These are phyloP conservation scores for Linnemannia elongata DNA, from an alignment of 192 early-diverging fungal genomes.

Conservation along the genomic window DNA sequence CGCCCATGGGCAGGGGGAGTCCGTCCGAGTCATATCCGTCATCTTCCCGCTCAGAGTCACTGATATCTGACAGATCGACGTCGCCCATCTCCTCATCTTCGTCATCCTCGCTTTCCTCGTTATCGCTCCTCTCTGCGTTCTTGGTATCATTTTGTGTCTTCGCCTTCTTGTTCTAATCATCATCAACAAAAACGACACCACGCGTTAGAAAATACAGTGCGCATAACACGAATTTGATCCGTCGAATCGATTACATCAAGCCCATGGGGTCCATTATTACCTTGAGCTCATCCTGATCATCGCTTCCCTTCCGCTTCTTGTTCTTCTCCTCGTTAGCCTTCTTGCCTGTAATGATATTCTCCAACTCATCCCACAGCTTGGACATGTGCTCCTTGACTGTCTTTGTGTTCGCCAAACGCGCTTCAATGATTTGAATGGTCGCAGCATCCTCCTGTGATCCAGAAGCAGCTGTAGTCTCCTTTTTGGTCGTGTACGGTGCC, in stretches of 20 bases:
- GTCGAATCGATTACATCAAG: neutral
- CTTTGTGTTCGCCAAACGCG: conserved; percentile 43
- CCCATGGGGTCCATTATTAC: conserved; percentile 14
- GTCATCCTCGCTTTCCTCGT: conserved; percentile 27
- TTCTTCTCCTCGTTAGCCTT: conserved; percentile 25
- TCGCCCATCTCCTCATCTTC: conserved; percentile 33
- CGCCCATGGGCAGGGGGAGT: conserved; percentile 33
- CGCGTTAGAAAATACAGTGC: neutral
- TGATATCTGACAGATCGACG: conserved; percentile 35
- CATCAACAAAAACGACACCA: neutral
- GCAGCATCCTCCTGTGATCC: conserved; percentile 27
- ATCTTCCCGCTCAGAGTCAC: conserved; percentile 31
- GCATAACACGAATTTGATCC: conserved; percentile 2
- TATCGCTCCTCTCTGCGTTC: conserved; percentile 35
- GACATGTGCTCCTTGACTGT: conserved; percentile 43
- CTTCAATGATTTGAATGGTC: conserved; percentile 27
- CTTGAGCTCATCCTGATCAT: conserved; percentile 40
- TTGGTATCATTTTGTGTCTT: conserved; percentile 44
- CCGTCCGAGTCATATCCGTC: conserved; percentile 57
- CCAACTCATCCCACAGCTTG: conserved; percentile 48
- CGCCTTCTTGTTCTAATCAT: conserved; percentile 29
- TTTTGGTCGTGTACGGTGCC: conserved; percentile 34
- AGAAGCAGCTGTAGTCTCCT: neutral
- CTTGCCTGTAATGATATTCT: conserved; percentile 48
- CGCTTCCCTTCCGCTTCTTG: conserved; percentile 51